Evolutionary conservation across 2,329 filamentous ascomycete genomes (phyloP).

Genomic region (Cladorrhinum sp.): DNA sequence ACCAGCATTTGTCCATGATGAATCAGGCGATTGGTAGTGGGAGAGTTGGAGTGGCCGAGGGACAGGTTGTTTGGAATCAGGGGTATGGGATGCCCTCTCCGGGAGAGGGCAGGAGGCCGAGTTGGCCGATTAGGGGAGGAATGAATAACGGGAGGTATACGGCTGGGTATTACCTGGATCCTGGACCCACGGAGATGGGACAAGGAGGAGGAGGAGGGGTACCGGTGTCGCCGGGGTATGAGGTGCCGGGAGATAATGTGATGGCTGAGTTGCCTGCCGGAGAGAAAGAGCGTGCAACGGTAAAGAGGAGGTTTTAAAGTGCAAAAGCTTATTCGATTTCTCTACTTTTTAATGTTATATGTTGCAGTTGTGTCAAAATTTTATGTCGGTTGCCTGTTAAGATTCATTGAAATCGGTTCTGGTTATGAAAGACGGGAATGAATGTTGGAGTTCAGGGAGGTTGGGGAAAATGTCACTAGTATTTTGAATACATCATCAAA

Average conservation of each 20-base stretch:
- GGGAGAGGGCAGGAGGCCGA: not conserved
- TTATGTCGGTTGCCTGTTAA: too few relatives aligned
- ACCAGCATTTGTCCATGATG: conserved; percentile 2
- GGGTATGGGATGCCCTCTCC: not conserved
- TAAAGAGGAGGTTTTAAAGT: too few relatives aligned
- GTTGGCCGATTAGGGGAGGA: not conserved
- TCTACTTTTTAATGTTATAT: too few relatives aligned
- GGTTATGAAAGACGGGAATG: too few relatives aligned
- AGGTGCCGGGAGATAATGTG: not conserved
- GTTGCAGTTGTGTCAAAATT: too few relatives aligned
- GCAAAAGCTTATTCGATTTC: too few relatives aligned
- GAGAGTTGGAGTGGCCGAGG: not conserved
- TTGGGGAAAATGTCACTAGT: too few relatives aligned
- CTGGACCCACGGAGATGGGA: too few relatives aligned
- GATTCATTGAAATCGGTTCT: too few relatives aligned
- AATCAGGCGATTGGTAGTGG: not conserved
- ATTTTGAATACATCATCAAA: too few relatives aligned
- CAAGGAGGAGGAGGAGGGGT: not conserved
- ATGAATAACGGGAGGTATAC: not conserved
- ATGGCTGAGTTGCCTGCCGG: not conserved
- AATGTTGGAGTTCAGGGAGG: too few relatives aligned
- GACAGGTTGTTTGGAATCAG: not conserved
- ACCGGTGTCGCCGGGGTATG: not conserved
- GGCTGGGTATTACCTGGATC: not conserved
- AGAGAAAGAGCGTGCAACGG: too few relatives aligned